A percentile compares a stretch with the other conserved stretches of the same genome.
These are phyloP conservation scores for Hypoxylon fuscum DNA, from an alignment of 495 filamentous ascomycete genomes.

Conservation along the genomic window DNA sequence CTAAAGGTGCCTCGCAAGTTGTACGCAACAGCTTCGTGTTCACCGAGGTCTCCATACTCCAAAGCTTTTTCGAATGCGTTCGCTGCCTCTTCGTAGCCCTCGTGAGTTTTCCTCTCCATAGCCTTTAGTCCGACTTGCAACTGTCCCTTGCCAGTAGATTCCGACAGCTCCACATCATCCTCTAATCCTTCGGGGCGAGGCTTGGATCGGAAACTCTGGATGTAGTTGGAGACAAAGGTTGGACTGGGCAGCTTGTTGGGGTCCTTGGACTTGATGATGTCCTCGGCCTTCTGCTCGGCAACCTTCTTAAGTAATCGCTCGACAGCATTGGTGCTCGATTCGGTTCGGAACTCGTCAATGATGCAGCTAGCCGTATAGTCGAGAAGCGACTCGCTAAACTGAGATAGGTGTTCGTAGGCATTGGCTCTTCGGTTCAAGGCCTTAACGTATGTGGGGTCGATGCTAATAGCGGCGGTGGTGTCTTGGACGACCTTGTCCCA, in stretches of 20 bases:
- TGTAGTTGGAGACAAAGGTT: conserved; percentile 97
- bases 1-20: conserved; percentile 97
- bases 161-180: conserved; percentile 75
- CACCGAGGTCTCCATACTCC: conserved; percentile 76
- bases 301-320: conserved; percentile 97
- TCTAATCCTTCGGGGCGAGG: conserved; percentile 83
- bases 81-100: conserved; percentile 88
- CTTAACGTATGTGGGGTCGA: conserved; percentile 97
- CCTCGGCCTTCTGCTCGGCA: conserved; percentile 89
- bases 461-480: conserved; percentile 88
- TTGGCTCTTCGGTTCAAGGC: conserved; percentile 94
- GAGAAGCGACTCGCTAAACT: conserved; percentile 92
- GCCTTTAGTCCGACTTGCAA: conserved; percentile 81
- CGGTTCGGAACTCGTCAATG: conserved; percentile 94
- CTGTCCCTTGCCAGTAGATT: conserved; percentile 84
- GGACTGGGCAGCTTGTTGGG: conserved; percentile 82
- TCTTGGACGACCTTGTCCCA: conserved; percentile 99
- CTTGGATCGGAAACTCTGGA: conserved; percentile 92
- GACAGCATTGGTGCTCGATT: conserved; percentile 84
- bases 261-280: conserved; percentile 75
- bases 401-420: conserved; percentile 91
- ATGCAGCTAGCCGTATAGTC: conserved; percentile 99
- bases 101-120: conserved; percentile 83
- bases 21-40: conserved; percentile 88
- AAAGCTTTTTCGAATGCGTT: conserved; percentile 87